phyloP scores from a whole-genome alignment of 2,329 filamentous ascomycete genomes.

The Diaporthe ilicicola region DNA sequence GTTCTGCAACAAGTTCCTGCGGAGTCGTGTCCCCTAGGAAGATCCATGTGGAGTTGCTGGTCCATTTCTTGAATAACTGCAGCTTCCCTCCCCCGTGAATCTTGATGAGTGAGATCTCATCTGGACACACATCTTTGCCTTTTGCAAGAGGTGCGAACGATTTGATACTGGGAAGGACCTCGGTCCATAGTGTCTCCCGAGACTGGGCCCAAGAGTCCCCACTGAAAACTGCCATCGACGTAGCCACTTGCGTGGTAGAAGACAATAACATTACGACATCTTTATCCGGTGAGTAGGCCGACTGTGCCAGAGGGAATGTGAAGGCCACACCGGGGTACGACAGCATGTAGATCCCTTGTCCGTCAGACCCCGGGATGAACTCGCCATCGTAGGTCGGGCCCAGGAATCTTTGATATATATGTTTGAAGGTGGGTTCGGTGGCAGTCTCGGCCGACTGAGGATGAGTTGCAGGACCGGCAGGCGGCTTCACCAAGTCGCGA shows the following conservation, averaged over 20 bases:
- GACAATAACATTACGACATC: slow-evolving; percentile 90
- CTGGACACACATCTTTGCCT: slow-evolving; percentile 80
- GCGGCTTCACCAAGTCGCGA: slow-evolving; percentile 77
- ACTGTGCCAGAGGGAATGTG: slow-evolving; percentile 80
- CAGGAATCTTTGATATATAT: slow-evolving; percentile 92
- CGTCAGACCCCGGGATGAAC: slow-evolving; percentile 73
- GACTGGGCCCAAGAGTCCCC: slow-evolving; percentile 92
- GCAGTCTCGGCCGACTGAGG: slow-evolving; percentile 36
- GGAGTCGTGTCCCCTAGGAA: slow-evolving; percentile 86
- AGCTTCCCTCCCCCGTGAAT: slow-evolving; percentile 82
- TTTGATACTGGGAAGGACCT: slow-evolving; percentile 77
- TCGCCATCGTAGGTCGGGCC: slow-evolving; percentile 95
- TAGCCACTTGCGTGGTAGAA: slow-evolving; percentile 78
- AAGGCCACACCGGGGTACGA: slow-evolving; percentile 97
- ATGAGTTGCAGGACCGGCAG: slow-evolving; percentile 44
- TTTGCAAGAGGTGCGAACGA: slow-evolving; percentile 74
- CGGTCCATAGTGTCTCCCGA: slow-evolving; percentile 78
- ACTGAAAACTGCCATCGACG: slow-evolving; percentile 89
- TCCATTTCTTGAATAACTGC: slow-evolving; percentile 78
- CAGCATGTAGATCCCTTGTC: slow-evolving; percentile 77
- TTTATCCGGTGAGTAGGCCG: slow-evolving; percentile 76
- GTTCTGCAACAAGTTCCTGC: slow-evolving; percentile 88
- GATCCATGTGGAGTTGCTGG: slow-evolving; percentile 73
- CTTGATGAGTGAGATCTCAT: slow-evolving; percentile 84
- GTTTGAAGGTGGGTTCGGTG: slow-evolving; percentile 79